Conservation (phyloP, 345 rosid species). For the Noccaea caerulescens region DNA sequence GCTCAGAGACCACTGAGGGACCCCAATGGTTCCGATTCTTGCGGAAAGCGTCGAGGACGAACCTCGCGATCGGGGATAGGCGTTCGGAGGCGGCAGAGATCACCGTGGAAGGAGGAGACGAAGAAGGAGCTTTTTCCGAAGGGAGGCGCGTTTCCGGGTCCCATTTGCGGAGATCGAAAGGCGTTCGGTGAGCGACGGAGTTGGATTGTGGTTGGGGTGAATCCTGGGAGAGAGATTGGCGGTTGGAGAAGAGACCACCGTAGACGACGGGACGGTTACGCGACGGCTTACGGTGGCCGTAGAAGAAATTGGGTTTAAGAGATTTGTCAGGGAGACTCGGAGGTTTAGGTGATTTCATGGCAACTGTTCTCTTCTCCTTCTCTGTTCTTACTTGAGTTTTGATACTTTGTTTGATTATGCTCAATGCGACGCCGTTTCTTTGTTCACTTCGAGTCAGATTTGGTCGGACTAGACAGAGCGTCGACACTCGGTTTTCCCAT, state of each 20-base stretch:
- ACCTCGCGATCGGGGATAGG: constrained; percentile 85
- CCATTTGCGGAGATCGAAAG: constrained; percentile 75
- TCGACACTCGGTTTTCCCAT: not conserved
- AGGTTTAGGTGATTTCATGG: constrained; percentile 43
- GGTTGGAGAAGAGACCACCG: constrained; percentile 87
- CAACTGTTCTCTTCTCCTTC: not conserved
- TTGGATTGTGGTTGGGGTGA: constrained; percentile 19
- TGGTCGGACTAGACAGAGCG: not conserved
- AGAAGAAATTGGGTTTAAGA: constrained; percentile 71
- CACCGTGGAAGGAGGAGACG: constrained; percentile 5
- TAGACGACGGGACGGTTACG: constrained; percentile 74
- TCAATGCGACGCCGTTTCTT: not conserved
- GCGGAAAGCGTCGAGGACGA: constrained; percentile 75
- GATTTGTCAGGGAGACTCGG: constrained; percentile 39
- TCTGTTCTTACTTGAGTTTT: not conserved
- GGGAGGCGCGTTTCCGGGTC: constrained; percentile 56
- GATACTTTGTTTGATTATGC: too few relatives aligned
- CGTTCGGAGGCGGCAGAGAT: constrained; percentile 49
- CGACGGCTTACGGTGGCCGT: constrained; percentile 87
- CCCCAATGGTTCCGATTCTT: constrained; percentile 68
- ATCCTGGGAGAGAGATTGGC: constrained; percentile 46
- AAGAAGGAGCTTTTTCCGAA: not conserved
- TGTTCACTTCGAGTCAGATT: not conserved
- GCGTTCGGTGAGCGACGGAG: constrained; percentile 27
- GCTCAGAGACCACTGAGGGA: constrained; percentile 64